These are phyloP conservation scores for Acacia pycnantha DNA, from an alignment of 331 rosid species.

Conservation along the genomic window DNA sequence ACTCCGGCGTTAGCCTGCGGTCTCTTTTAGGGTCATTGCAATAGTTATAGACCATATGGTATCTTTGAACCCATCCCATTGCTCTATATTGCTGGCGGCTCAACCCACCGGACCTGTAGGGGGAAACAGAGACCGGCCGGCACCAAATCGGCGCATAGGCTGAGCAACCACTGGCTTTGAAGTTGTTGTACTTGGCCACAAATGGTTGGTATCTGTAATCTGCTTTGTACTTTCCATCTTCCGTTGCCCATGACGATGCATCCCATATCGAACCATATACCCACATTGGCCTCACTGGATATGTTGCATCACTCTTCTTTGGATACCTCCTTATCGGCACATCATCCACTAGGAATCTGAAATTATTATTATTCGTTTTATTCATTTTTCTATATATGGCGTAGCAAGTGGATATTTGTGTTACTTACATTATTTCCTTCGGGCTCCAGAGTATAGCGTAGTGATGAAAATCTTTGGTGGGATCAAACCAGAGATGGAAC, in stretches of 20 bases:
- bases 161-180: conserved; percentile 82
- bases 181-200: conserved; percentile 69
- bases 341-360: conserved; percentile 94
- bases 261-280: conserved; percentile 96
- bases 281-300: conserved; percentile 96
- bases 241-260: conserved; percentile 98
- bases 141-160: conserved; percentile 78
- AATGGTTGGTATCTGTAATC: conserved; percentile 91
- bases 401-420: neutral
- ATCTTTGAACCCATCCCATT: conserved; percentile 86
- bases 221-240: conserved; percentile 96
- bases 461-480: conserved; percentile 81
- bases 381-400: neutral
- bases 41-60: conserved; percentile 80
- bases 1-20: conserved; percentile 86
- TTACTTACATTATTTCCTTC: neutral
- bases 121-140: conserved; percentile 71
- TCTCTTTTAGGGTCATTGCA: conserved; percentile 80
- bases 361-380: neutral
- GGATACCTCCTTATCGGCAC: conserved; percentile 90
- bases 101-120: conserved; percentile 74
- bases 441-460: conserved; percentile 46
- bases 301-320: conserved; percentile 64
- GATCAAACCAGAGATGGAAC: conserved; percentile 95
- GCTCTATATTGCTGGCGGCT: conserved; percentile 57